phyloP scores from a whole-genome alignment of 176 grass and related monocot genomes.

The Eremochloa ophiuroides region DNA sequence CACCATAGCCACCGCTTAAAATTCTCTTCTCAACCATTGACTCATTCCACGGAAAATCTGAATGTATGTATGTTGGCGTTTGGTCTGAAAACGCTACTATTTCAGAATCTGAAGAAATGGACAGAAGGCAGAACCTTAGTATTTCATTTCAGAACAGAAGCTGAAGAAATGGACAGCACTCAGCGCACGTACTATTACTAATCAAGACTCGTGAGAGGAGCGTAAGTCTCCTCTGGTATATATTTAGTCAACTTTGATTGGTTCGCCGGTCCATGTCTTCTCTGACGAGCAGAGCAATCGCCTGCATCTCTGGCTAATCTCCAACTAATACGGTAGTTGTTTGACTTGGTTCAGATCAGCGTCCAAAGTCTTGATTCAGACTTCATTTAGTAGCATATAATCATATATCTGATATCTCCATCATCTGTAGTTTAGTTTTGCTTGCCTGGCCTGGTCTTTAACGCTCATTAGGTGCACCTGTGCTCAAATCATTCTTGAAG shows the following conservation, averaged over 20 bases:
- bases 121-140: too few relatives aligned
- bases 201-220: not conserved
- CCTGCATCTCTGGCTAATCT: not conserved
- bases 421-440: not conserved
- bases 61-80: not conserved
- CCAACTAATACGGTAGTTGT: not conserved
- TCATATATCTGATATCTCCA: too few relatives aligned
- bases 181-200: not conserved
- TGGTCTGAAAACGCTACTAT: not conserved
- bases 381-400: not conserved
- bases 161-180: not conserved
- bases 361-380: not conserved
- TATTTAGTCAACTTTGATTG: slow-evolving; percentile 13
- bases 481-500: not conserved
- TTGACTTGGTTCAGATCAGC: slow-evolving; percentile 26
- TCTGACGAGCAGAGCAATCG: not conserved
- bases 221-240: not conserved
- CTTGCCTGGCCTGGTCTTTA: not conserved
- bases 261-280: not conserved
- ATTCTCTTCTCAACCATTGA: not conserved
- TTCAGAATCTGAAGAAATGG: not conserved
- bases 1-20: too few relatives aligned
- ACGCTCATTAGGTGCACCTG: not conserved
- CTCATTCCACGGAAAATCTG: not conserved
- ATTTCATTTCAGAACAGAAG: too few relatives aligned